Evolutionary conservation across 2,329 filamentous ascomycete species (phyloP), one percentile per base, ranked within the genome.

Genomic region (Stemphylium beticola): DNA sequence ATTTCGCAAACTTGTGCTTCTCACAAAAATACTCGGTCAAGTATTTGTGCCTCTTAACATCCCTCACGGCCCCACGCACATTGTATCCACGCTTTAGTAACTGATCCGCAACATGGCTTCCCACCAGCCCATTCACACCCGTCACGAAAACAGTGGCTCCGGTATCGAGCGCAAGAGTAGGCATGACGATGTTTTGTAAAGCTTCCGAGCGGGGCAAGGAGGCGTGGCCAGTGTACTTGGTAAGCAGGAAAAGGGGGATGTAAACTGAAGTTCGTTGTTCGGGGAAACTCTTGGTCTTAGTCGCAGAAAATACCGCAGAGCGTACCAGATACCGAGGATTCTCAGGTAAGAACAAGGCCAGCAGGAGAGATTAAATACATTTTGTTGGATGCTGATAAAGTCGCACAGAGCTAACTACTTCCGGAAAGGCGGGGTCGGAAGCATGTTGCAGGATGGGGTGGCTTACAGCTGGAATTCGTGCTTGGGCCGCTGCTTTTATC

Each of bases 51-150:
- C 72, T 74, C 44, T 60, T 54, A 2, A 60, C 48, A 50, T 70
- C 60, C n/a, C 74, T 65, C 15, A 72, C 68, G 0, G 67, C 65
- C 6, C 74, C 74, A 4, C 73, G 72, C 6, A 77, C 74, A 26
- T 67, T 62, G 53, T 75, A 76, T 4, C 69, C 74, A 37, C 43
- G 47, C 18, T 55, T 39, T 3, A 77, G 60, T 1, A 74, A 50
- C 40, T 74, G 68, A 34, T 75, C 68, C 2, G 55, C 66, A 2
- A 75, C 42, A 44, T 75, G 67, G 17, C 64, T 67, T 14, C 68
- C 74, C 22, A 76, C 69, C 17, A 74, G 58, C 11, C 74, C 74
- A 53, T 72, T 76, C 6, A 62, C 68, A 10, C 74, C 74, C 0
- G 74, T 76, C 2, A 76, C 70, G 8, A 77, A 64, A 24, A 76